These are phyloP conservation scores for Aspergillus ostianus DNA, from an alignment of 495 filamentous ascomycete genomes.

Conservation along the genomic window DNA sequence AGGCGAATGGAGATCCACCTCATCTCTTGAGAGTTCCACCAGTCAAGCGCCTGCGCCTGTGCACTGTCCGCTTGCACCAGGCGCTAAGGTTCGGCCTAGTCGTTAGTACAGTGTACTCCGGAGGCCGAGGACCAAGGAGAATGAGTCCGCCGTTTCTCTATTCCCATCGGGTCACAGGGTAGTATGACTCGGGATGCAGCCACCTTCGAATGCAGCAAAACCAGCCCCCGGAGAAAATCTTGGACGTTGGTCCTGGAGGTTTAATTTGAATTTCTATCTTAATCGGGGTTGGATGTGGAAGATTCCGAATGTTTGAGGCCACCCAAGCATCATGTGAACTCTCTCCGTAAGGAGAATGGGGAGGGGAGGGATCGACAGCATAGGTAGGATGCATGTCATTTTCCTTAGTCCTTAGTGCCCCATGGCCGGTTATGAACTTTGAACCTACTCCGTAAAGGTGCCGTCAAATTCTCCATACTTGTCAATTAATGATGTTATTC, in stretches of 20 bases:
- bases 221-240: background rate
- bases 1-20: slow-evolving; percentile 1
- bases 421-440: background rate
- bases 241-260: background rate
- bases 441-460: background rate
- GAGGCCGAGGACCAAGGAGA: background rate
- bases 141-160: background rate
- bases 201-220: background rate
- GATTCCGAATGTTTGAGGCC: background rate
- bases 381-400: background rate
- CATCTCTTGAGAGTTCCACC: slow-evolving; percentile 9
- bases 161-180: background rate
- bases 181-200: background rate
- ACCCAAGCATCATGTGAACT: background rate
- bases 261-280: background rate
- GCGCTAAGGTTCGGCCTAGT: background rate
- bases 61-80: slow-evolving; percentile 19
- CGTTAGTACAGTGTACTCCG: background rate
- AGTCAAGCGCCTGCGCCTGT: slow-evolving; percentile 15
- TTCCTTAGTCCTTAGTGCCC: background rate
- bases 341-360: background rate
- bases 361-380: background rate
- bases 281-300: background rate
- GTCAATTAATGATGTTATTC: background rate
- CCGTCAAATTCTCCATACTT: background rate